phyloP scores from a whole-genome alignment of 176 grass and related monocot species.

The Aegilops bicornis region DNA sequence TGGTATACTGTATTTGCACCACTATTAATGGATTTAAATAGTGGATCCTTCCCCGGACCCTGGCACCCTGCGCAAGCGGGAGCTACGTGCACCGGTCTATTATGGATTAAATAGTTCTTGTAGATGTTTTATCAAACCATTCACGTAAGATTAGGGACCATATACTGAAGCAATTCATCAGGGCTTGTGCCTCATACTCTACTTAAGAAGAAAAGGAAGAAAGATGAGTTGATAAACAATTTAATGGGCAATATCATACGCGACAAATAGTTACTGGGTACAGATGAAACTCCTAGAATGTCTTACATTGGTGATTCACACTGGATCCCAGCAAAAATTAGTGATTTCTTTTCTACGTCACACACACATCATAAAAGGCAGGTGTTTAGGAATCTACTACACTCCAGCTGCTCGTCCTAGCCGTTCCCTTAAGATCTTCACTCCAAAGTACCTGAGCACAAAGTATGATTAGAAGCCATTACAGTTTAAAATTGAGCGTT shows the following conservation, averaged over 20 bases:
- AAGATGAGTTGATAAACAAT: constrained; percentile 21
- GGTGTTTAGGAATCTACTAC: constrained; percentile 30
- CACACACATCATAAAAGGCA: constrained; percentile 37
- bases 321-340: constrained; percentile 58
- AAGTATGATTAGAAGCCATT: constrained; percentile 21
- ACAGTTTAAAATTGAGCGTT: constrained; percentile 8
- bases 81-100: too few species aligned
- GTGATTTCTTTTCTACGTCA: constrained; percentile 46
- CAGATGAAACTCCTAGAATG: constrained; percentile 56
- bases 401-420: constrained; percentile 48
- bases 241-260: constrained; percentile 29
- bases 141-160: background rate
- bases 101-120: background rate
- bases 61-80: too few species aligned
- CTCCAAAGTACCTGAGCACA: constrained; percentile 70
- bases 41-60: too few species aligned
- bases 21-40: background rate
- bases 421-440: constrained; percentile 75
- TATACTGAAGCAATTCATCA: background rate
- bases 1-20: constrained; percentile 8
- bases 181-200: background rate
- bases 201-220: background rate
- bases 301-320: constrained; percentile 47
- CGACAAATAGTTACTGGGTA: constrained; percentile 51
- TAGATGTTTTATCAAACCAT: background rate